phyloP scores from a whole-genome alignment of 441 rosid genomes.

The Francoa sonchifolia region DNA sequence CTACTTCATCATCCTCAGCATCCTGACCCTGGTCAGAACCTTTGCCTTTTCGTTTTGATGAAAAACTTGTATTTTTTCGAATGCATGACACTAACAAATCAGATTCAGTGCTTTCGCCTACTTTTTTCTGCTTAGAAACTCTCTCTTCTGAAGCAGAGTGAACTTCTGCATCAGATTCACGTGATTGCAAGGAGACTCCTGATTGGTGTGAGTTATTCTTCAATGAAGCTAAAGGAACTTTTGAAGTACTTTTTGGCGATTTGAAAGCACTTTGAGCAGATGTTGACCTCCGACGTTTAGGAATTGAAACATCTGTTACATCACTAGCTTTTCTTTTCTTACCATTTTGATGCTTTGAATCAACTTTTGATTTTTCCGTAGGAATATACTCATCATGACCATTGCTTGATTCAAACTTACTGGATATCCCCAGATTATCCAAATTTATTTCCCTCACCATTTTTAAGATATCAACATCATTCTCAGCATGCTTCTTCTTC shows the following conservation, averaged over 20 bases:
- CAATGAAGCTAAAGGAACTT: conserved; percentile 21
- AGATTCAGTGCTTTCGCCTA: conserved; percentile 23
- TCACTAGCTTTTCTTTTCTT: conserved; percentile 49
- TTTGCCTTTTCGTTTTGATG: conserved; percentile 31
- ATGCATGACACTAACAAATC: conserved; percentile 29
- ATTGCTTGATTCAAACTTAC: conserved; percentile 70
- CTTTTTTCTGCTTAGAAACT: conserved; percentile 16
- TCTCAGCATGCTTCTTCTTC: conserved; percentile 41
- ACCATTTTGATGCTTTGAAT: conserved; percentile 32
- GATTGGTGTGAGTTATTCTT: conserved; percentile 27
- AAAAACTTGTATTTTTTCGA: conserved; percentile 29
- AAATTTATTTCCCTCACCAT: conserved; percentile 90
- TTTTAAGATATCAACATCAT: conserved; percentile 74
- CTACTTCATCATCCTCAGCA: conserved; percentile 35
- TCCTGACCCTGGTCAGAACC: conserved; percentile 29
- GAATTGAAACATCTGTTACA: conserved; percentile 40
- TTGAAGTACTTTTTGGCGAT: conserved; percentile 29
- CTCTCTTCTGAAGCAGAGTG: conserved; percentile 31
- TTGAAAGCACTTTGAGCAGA: conserved; percentile 49
- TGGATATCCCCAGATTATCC: conserved; percentile 44
- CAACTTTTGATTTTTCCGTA: conserved; percentile 29
- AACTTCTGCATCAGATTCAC: conserved; percentile 18
- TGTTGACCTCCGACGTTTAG: conserved; percentile 66
- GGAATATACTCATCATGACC: conserved; percentile 57
- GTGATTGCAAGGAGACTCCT: conserved; percentile 14